Conservation (phyloP, 2,329 filamentous ascomycete species). For the Calycina marina region DNA sequence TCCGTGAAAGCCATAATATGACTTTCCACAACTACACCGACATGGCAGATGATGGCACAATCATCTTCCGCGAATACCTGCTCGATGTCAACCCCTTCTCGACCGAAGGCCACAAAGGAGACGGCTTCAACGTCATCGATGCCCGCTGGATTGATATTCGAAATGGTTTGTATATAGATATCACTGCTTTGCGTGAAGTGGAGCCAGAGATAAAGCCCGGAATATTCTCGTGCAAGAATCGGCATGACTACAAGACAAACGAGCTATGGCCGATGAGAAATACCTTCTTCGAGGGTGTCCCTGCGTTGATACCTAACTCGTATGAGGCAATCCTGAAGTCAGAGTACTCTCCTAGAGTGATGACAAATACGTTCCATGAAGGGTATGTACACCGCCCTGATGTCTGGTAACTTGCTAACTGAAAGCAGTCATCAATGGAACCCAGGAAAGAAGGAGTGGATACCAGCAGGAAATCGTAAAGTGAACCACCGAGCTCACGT, state of each 20-base stretch:
- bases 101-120: constrained; percentile 42
- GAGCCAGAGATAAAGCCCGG: constrained; percentile 44
- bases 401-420: too few species aligned
- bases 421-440: too few species aligned
- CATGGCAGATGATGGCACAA: constrained; percentile 25
- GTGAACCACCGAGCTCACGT: too few species aligned
- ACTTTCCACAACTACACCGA: constrained; percentile 33
- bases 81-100: constrained; percentile 66
- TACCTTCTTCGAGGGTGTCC: constrained; percentile 60
- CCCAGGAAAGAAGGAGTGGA: too few species aligned
- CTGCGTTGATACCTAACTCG: constrained; percentile 52
- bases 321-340: constrained; percentile 50
- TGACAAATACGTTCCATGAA: constrained; percentile 45
- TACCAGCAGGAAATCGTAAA: too few species aligned
- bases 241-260: constrained; percentile 53
- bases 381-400: too few species aligned
- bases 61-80: constrained; percentile 42
- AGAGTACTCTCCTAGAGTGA: constrained; percentile 49
- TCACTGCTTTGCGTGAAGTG: constrained; percentile 61
- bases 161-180: constrained; percentile 72
- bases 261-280: constrained; percentile 66
- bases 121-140: constrained; percentile 69
- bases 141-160: constrained; percentile 66
- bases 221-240: constrained; percentile 67
- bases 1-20: constrained; percentile 53